Evolutionary conservation across 2,329 filamentous ascomycete species (phyloP), one percentile per base, ranked within the genome.

Genomic region (Penicillium griseofulvum): DNA sequence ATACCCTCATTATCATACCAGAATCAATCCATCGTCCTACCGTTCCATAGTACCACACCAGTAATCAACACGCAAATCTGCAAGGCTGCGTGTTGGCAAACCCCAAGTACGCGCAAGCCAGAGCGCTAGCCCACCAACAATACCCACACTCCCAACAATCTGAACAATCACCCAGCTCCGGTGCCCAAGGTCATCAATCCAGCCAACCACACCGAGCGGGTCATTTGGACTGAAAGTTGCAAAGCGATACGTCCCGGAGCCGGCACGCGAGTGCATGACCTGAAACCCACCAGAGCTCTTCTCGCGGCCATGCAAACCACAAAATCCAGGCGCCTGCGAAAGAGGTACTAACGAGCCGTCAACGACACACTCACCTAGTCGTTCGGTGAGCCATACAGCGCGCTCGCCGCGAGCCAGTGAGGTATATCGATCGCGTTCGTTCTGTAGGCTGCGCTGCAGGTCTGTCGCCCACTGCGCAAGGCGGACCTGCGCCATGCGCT

Each of bases 401-500:
- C 87, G 76, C 68, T 91, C 85, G 22, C 79, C 81, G 22, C 81
- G 79, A 4, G 83, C 81, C 0, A 89, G 74, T 8, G 81, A 76
- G 57, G 88, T 85, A 58, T 87, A 92, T 61, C 84, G 78, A 28
- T 83, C 82, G n/a, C 86, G 82, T 69, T 94, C 90, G 55, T 87
- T 87, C 28, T 85, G 82, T 1, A 94, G 77, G 65, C 87, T 90
- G 53, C 85, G 83, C 68, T 95, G 90, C 0, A 96, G 78, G 64
- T 94, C 89, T 8, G 85, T 82, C 0, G 91, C 90, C 91, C 91
- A 96, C 67, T 88, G 89, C 1, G 87, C 88, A 17, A 95, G 79
- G 7, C 87, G 81, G n/a, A 93, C 80, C 60, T 87, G 84, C 12
- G 85, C 84, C 39, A 86, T 74, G 7, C 77, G 78, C 62, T 87